Conservation (phyloP, 148 eudicot genomes). For the Gaultheria prostrata region DNA sequence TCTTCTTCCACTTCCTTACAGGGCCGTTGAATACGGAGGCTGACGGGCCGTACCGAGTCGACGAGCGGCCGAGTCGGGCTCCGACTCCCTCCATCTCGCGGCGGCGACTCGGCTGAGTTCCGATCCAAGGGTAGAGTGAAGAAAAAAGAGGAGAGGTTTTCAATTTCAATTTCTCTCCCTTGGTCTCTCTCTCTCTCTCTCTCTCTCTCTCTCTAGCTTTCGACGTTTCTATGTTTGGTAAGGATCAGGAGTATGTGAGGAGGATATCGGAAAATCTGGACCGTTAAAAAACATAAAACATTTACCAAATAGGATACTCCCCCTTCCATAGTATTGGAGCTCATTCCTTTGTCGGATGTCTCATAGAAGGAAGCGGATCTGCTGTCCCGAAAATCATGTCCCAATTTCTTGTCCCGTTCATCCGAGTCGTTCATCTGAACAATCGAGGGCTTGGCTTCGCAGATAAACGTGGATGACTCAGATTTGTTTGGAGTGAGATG, state of each 20-base stretch:
- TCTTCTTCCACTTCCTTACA: conserved; percentile 90
- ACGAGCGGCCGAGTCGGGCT: conserved; percentile 79
- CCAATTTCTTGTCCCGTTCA: too few species aligned
- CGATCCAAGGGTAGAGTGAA: background rate
- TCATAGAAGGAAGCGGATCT: too few species aligned
- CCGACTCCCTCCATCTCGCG: conserved; percentile 79
- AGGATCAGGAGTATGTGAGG: background rate
- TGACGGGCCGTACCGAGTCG: conserved; percentile 68
- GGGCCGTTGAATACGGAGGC: conserved; percentile 77
- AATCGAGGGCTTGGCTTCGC: too few species aligned
- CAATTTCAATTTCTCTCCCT: background rate
- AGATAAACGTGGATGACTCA: too few species aligned
- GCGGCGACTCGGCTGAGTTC: conserved; percentile 20
- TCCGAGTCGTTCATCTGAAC: too few species aligned
- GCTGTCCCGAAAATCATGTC: too few species aligned
- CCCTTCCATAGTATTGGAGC: too few species aligned
- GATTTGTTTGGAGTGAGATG: too few species aligned
- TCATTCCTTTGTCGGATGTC: too few species aligned
- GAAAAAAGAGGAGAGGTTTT: background rate
- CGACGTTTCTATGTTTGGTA: background rate
- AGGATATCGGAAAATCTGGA: background rate
- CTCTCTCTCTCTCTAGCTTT: too few species aligned
- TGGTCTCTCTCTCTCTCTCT: background rate
- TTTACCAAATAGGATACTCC: background rate
- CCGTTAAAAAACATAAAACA: background rate